Conservation (phyloP, 2,329 filamentous ascomycete genomes). For the Neoarthrinium moseri region DNA sequence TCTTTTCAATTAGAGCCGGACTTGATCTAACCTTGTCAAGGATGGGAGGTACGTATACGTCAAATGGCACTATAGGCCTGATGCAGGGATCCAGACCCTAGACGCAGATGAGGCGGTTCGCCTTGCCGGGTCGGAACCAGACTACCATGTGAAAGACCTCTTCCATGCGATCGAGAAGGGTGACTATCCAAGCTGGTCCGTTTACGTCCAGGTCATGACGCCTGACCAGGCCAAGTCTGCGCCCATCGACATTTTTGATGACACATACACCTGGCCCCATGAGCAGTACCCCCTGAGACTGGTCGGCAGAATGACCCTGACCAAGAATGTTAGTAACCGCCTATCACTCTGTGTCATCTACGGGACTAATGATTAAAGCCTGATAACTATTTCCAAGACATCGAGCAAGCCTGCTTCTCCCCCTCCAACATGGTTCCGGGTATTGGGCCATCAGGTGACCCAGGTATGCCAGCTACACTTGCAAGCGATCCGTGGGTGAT, state of each 20-base stretch:
- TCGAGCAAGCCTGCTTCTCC: slow-evolving; percentile 3
- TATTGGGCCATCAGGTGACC: background rate
- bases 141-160: slow-evolving; percentile 60
- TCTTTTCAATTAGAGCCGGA: no score
- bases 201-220: slow-evolving; percentile 63
- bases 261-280: slow-evolving; percentile 70
- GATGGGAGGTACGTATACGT: slow-evolving; percentile 65
- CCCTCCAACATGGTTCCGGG: slow-evolving; percentile 2
- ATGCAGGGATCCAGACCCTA: slow-evolving; percentile 59
- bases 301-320: slow-evolving; percentile 62
- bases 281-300: slow-evolving; percentile 59
- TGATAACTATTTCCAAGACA: slow-evolving; percentile 67
- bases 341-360: background rate
- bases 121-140: slow-evolving; percentile 55
- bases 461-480: background rate
- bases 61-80: slow-evolving; percentile 42
- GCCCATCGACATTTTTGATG: slow-evolving; percentile 63
- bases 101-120: slow-evolving; percentile 53
- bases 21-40: background rate
- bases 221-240: slow-evolving; percentile 59
- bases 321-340: slow-evolving; percentile 46
- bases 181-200: slow-evolving; percentile 60
- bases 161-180: slow-evolving; percentile 60
- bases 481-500: no score
- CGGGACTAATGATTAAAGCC: slow-evolving; percentile 19